These are phyloP conservation scores for Thelonectria rubi DNA, from an alignment of 2,329 filamentous ascomycete genomes.

Conservation along the genomic window DNA sequence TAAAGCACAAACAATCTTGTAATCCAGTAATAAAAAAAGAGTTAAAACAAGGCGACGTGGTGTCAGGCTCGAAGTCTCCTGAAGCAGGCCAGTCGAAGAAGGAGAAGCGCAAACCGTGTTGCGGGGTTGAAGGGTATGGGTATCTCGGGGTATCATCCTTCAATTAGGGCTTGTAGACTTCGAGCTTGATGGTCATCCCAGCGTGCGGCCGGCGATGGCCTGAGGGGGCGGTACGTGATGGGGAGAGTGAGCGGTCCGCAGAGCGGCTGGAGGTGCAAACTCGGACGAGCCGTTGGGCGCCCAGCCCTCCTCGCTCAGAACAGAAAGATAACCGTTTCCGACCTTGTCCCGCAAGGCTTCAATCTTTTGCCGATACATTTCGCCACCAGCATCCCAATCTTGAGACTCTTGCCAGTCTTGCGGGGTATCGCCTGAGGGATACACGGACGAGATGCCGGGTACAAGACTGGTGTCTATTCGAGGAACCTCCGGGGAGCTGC, in stretches of 20 bases:
- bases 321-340: slow-evolving; percentile 86
- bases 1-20: slow-evolving; percentile 35
- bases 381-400: slow-evolving; percentile 75
- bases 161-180: slow-evolving; percentile 27
- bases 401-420: slow-evolving; percentile 54
- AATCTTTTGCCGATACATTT: slow-evolving; percentile 87
- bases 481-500: slow-evolving; percentile 37
- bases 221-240: slow-evolving; percentile 51
- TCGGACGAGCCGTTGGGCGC: slow-evolving; percentile 42
- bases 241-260: slow-evolving; percentile 45
- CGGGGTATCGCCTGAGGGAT: slow-evolving; percentile 26
- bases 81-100: slow-evolving; percentile 32
- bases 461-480: slow-evolving; percentile 40
- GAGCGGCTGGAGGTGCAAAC: slow-evolving; percentile 38
- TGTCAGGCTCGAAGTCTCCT: slow-evolving; percentile 28
- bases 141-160: slow-evolving; percentile 34
- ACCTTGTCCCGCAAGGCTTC: slow-evolving; percentile 86
- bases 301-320: slow-evolving; percentile 81
- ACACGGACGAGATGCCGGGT: slow-evolving; percentile 31
- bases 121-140: slow-evolving; percentile 31
- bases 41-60: slow-evolving; percentile 13
- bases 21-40: slow-evolving; percentile 24
- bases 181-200: slow-evolving; percentile 51
- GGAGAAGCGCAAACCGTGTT: slow-evolving; percentile 35
- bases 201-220: slow-evolving; percentile 61